phyloP scores from a whole-genome alignment of 257 asterid genomes.

The Pogostemon cablin region DNA sequence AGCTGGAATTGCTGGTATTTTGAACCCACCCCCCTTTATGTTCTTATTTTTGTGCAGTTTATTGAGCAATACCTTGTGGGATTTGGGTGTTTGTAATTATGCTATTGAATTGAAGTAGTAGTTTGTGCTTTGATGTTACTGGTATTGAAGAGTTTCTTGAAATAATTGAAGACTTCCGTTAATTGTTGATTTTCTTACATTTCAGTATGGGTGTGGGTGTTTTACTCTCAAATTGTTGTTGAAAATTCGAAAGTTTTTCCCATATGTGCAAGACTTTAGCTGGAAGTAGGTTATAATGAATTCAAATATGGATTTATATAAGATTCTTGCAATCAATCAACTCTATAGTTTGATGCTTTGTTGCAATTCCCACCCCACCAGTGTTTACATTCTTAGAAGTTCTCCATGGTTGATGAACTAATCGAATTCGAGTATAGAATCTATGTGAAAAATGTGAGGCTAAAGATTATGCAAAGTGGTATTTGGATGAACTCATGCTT shows the following conservation, averaged over 20 bases:
- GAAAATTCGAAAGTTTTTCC: neutral
- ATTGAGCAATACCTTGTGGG: neutral
- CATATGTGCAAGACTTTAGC: neutral
- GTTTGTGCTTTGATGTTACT: neutral
- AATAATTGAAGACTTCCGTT: neutral
- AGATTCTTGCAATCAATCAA: slow-evolving; percentile 17
- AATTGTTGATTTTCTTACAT: neutral
- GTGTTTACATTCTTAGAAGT: neutral
- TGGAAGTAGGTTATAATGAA: neutral
- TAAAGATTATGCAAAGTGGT: neutral
- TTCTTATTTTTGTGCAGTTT: neutral
- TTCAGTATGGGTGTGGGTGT: neutral
- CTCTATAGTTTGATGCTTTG: slow-evolving; percentile 1
- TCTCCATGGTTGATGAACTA: slow-evolving; percentile 9
- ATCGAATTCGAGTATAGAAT: neutral
- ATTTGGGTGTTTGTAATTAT: neutral
- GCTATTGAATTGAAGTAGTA: neutral
- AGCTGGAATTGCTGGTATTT: slow-evolving; percentile 59
- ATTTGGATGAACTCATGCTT: slow-evolving; percentile 28
- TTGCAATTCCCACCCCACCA: neutral
- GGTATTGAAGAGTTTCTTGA: slow-evolving; percentile 12
- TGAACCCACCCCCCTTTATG: neutral
- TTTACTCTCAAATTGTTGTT: neutral
- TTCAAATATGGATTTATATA: neutral
- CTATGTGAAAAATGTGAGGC: neutral